Evolutionary conservation across 495 filamentous ascomycete genomes (phyloP).

Genomic region (Penicillium antarcticum): DNA sequence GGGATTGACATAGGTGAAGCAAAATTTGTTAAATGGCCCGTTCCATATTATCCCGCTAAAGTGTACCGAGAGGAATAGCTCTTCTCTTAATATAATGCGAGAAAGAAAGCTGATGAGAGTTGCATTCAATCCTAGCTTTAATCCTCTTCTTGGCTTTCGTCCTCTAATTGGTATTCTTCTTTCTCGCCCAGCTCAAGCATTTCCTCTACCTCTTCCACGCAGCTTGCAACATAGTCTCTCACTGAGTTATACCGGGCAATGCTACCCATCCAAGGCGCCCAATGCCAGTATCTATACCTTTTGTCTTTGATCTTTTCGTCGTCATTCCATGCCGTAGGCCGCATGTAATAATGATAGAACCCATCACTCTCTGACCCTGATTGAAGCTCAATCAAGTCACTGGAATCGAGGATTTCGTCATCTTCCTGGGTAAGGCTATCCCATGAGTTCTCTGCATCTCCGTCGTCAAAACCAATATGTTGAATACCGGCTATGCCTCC

Average conservation of each 20-base stretch:
- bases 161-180: not conserved
- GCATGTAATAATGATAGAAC: not conserved
- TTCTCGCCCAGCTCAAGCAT: not conserved
- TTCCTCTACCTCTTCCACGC: not conserved
- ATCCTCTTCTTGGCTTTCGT: no score
- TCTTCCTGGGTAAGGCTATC: no score
- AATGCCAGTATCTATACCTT: not conserved
- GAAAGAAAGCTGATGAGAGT: no score
- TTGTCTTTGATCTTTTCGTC: not conserved
- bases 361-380: not conserved
- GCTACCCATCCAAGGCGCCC: not conserved
- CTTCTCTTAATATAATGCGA: no score
- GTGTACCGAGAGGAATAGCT: no score
- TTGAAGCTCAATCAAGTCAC: not conserved
- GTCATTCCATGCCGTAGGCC: not conserved
- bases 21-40: no score
- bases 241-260: not conserved
- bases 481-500: not conserved
- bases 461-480: not conserved
- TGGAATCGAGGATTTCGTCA: not conserved
- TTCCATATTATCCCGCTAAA: no score
- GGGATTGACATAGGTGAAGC: no score
- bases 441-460: not conserved
- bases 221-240: not conserved
- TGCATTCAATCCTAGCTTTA: no score